Percentiles rank a stretch among this genome's conserved stretches.
Evolutionary conservation across 2,329 filamentous ascomycete genomes (phyloP).

Genomic region (Alternaria conjuncta): DNA sequence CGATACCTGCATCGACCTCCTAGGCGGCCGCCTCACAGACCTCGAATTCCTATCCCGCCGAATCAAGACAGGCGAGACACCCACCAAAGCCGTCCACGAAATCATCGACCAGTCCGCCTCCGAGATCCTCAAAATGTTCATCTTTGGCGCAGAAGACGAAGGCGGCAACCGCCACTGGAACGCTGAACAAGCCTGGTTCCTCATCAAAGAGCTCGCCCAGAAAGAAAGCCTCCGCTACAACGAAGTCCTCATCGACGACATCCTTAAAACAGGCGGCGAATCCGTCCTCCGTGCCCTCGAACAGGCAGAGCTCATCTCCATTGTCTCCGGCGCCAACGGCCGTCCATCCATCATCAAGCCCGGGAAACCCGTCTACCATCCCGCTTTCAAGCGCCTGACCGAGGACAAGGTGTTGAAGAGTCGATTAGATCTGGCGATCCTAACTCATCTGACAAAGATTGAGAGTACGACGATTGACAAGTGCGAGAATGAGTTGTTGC

Average conservation of each 20-base stretch:
- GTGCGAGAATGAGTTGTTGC: slow-evolving; percentile 75
- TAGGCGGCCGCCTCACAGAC: slow-evolving; percentile 93
- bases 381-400: slow-evolving; percentile 77
- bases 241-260: slow-evolving; percentile 77
- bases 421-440: slow-evolving; percentile 70
- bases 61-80: slow-evolving; percentile 85
- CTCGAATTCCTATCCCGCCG: slow-evolving; percentile 92
- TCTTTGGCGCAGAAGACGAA: slow-evolving; percentile 66
- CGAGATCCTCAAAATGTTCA: slow-evolving; percentile 92
- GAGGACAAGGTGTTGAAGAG: slow-evolving; percentile 78
- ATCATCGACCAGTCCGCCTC: slow-evolving; percentile 89
- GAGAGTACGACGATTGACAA: slow-evolving; percentile 79
- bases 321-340: slow-evolving; percentile 72
- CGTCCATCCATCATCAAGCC: slow-evolving; percentile 79
- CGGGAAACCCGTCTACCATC: slow-evolving; percentile 84
- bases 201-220: slow-evolving; percentile 80
- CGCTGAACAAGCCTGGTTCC: slow-evolving; percentile 84
- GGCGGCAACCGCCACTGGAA: slow-evolving; percentile 71
- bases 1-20: slow-evolving; percentile 77
- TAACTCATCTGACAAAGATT: slow-evolving; percentile 71
- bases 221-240: slow-evolving; percentile 78
- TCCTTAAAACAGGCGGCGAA: slow-evolving; percentile 77
- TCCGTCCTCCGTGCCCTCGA: slow-evolving; percentile 79
- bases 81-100: slow-evolving; percentile 79
- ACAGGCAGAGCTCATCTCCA: slow-evolving; percentile 82